phyloP scores from a whole-genome alignment of 176 grass and related monocot genomes.

The Oryza officinalis region DNA sequence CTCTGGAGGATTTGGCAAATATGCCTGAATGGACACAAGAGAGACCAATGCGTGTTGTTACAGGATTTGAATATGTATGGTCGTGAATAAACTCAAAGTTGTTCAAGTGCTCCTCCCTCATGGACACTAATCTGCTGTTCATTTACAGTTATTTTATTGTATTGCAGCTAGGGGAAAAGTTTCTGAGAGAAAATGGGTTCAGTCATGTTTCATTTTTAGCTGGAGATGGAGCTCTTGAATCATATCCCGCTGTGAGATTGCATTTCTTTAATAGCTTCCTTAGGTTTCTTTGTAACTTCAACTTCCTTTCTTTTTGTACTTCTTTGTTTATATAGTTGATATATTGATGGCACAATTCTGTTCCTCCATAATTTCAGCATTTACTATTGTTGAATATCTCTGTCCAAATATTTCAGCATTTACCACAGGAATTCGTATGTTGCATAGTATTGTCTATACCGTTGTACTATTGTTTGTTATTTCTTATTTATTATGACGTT shows the following conservation, averaged over 20 bases:
- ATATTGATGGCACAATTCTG: slow-evolving; percentile 1
- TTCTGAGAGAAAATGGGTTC: slow-evolving; percentile 75
- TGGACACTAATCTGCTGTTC: slow-evolving; percentile 26
- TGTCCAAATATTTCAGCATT: background rate
- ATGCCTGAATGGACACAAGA: slow-evolving; percentile 93
- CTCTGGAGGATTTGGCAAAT: slow-evolving; percentile 65
- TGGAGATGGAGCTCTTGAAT: slow-evolving; percentile 90
- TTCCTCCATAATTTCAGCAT: background rate
- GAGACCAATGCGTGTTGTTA: slow-evolving; percentile 77
- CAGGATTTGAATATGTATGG: slow-evolving; percentile 90
- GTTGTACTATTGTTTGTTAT: background rate
- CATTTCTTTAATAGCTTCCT: slow-evolving; percentile 19
- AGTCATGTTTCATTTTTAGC: slow-evolving; percentile 65
- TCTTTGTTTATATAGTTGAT: slow-evolving; percentile 7
- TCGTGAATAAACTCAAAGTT: slow-evolving; percentile 32
- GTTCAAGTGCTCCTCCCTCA: background rate
- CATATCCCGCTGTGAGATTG: slow-evolving; percentile 86
- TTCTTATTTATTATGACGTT: slow-evolving; percentile 1
- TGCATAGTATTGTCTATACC: background rate
- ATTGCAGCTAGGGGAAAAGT: slow-evolving; percentile 74
- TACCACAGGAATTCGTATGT: background rate
- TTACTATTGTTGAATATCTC: background rate
- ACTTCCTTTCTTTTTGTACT: background rate
- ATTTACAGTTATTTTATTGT: slow-evolving; percentile 40
- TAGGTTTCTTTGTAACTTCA: background rate